phyloP scores from a whole-genome alignment of 2,329 filamentous ascomycete species.

The Xylaria sp. region DNA sequence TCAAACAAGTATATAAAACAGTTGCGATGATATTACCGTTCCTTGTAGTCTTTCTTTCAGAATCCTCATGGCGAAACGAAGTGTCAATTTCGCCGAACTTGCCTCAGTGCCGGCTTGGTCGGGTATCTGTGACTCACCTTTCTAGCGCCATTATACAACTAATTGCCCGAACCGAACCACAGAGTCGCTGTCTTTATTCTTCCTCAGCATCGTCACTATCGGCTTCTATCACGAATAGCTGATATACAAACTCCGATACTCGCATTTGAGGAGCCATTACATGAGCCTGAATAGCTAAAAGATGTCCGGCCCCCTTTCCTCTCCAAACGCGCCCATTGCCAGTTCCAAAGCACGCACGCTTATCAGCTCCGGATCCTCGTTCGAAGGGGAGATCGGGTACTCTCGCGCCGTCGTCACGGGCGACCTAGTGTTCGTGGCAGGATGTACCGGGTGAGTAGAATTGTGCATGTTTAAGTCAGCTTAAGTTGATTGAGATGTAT shows the following conservation, averaged over 20 bases:
- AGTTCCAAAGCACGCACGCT: slow-evolving; percentile 25
- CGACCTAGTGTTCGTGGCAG: slow-evolving; percentile 35
- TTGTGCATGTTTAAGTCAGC: neutral
- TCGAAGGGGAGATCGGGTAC: slow-evolving; percentile 38
- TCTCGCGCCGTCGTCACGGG: slow-evolving; percentile 36
- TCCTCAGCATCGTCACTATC: neutral
- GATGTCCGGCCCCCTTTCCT: neutral
- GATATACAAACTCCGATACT: neutral
- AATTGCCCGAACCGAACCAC: neutral
- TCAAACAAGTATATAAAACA: slow-evolving; percentile 30
- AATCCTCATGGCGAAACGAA: neutral
- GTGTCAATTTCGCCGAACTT: slow-evolving; percentile 9
- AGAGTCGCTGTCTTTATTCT: neutral
- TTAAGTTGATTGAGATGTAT: neutral
- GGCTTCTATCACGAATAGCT: neutral
- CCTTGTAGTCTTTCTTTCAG: neutral
- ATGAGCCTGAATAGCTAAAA: neutral
- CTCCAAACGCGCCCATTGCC: neutral
- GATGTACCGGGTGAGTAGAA: slow-evolving; percentile 36
- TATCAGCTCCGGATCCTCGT: slow-evolving; percentile 35
- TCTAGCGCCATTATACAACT: neutral
- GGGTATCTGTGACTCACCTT: slow-evolving; percentile 20
- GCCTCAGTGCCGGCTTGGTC: neutral
- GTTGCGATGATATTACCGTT: slow-evolving; percentile 2
- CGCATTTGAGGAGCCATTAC: neutral